Base-by-base conservation (phyloP, 768 basidiomycete genomes). In the Tylopilus subfusipes region DNA sequence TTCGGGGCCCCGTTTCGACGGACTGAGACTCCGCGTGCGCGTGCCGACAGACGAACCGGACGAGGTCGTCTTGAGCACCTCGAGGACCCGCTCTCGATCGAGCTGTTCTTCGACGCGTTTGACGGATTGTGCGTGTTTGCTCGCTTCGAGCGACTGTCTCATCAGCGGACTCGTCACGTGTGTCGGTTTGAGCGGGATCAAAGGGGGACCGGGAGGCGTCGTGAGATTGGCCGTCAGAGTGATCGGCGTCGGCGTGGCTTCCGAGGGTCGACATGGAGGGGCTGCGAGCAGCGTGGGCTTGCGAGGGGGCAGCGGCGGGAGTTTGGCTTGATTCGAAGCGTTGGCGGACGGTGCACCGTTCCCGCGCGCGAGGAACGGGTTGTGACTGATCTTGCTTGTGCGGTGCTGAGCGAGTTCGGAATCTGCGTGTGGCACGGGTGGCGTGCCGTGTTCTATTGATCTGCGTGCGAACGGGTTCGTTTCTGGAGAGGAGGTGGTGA, bases 61-160 rank as follows among this genome's bases (percentile, higher is more conserved):
- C 5, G 77, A 73, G 38, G 82, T 82, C 59, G 84, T 85, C 69
- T 85, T 86, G 30, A 91, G 74, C 12, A 91, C 83, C 66, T 84
- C 81, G 55, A 89, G 72, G 19, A 89, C 79, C 11, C 88, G 76
- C 64, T 86, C 85, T 58, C 82, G 80, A 66, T 88, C 86, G 18
- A 88, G 74, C 57, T 80, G 76, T 39, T 81, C 82, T 61, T 90
- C 85, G 0, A 81, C 83, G 45, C 81, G 80, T 68, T 89, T 88
- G 69, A 88, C 74, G 5, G 78, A 79, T 66, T 88, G 84, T 1
- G 81, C 89, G 0, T 81, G 79, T 62, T 88, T 87, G 53, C 81
- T 83, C 7, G 90, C 90, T 49, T 86, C 83, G 1, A 92, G 72
- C 21, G 82, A 84, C 68, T 90, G 88, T 55, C 80, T 79, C 73